phyloP scores from a whole-genome alignment of 108 stramenopile species.

The Pseudonitzschia multiseries region DNA sequence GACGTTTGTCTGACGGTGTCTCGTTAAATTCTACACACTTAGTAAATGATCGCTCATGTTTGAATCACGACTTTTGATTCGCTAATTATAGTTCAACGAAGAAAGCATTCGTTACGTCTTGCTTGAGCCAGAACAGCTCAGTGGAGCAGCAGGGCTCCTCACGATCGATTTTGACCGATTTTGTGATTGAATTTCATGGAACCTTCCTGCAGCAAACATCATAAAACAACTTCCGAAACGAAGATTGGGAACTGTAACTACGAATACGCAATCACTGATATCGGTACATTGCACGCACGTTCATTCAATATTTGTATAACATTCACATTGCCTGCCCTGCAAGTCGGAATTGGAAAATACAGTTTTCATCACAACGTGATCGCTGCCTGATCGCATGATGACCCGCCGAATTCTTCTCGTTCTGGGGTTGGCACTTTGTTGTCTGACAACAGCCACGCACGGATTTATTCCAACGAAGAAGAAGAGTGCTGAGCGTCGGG shows the following conservation, averaged over 20 bases:
- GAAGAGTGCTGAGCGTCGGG: constrained; percentile 5
- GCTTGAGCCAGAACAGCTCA: neutral
- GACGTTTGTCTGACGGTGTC: neutral
- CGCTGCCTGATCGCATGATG: neutral
- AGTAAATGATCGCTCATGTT: neutral
- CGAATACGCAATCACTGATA: neutral
- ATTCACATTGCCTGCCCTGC: neutral
- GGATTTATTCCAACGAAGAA: constrained; percentile 6
- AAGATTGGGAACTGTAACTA: neutral
- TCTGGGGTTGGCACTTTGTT: neutral
- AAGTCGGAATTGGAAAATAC: neutral
- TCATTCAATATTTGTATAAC: neutral
- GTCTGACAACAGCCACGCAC: neutral
- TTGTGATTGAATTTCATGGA: constrained; percentile 5
- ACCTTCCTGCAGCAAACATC: neutral
- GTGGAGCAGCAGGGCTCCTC: neutral
- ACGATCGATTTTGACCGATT: neutral
- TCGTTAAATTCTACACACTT: constrained; percentile 3
- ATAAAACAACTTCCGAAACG: neutral
- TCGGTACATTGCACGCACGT: neutral
- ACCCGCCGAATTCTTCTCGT: neutral
- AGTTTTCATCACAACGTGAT: neutral
- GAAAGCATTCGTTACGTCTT: constrained; percentile 10
- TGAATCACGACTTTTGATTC: neutral
- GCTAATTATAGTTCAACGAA: neutral